A percentile compares a stretch with the other conserved stretches of the same genome.
Evolutionary conservation across 169 alveolate species (phyloP).

Genomic region (Plasmodium cynomolgi): DNA sequence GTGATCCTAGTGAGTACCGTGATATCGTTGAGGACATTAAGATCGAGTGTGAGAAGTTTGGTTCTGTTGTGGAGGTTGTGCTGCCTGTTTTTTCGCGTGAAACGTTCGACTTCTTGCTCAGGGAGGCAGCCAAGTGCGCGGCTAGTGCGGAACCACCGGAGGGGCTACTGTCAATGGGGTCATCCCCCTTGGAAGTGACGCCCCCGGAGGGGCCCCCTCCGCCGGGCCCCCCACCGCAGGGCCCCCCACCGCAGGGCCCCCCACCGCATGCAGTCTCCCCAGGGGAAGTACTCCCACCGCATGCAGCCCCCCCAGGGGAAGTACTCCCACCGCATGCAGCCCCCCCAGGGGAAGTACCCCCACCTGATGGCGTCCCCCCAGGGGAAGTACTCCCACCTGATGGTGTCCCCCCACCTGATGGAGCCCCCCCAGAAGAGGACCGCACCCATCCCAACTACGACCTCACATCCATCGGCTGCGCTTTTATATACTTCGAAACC

Average conservation of each 20-base stretch:
- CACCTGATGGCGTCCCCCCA: background rate
- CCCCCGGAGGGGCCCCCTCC: background rate
- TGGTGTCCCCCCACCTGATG: conserved; percentile 41
- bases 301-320: too few species aligned
- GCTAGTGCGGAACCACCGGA: background rate
- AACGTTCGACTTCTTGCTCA: conserved; percentile 10
- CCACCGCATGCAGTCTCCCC: background rate
- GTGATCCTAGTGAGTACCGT: conserved; percentile 85
- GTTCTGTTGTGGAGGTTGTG: conserved; percentile 84
- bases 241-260: background rate
- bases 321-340: too few species aligned
- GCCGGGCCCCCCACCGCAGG: too few species aligned
- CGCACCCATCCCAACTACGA: conserved; percentile 29
- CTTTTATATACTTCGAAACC: conserved; percentile 79
- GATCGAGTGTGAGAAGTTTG: conserved; percentile 84
- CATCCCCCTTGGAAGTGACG: background rate
- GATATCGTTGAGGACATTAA: conserved; percentile 87
- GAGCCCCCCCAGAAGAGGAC: conserved; percentile 70
- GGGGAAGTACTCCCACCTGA: background rate
- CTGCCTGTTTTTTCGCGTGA: conserved; percentile 84
- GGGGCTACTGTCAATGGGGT: background rate
- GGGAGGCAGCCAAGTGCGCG: background rate
- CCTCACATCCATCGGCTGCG: conserved; percentile 79
- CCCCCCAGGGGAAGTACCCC: background rate
- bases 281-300: too few species aligned